Conservation (phyloP, 164 flowering plant genomes). For the Nymphaea thermarum region DNA sequence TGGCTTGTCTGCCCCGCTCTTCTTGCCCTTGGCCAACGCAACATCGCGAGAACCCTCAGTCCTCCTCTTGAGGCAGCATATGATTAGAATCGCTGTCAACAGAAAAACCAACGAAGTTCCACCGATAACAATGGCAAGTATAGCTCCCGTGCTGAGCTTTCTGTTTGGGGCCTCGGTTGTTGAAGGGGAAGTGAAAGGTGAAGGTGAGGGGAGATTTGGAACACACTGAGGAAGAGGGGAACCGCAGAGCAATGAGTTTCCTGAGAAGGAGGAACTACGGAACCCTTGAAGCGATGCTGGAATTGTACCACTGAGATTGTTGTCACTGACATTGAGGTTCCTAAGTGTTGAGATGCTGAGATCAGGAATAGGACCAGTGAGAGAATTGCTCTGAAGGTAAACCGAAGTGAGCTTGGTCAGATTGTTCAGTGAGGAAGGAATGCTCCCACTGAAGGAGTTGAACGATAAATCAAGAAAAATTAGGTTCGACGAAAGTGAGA, state of each 20-base stretch:
- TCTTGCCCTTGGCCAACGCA: slow-evolving; percentile 26
- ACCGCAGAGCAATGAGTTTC: slow-evolving; percentile 59
- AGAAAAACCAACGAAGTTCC: slow-evolving; percentile 30
- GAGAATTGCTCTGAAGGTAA: slow-evolving; percentile 42
- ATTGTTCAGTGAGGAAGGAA: slow-evolving; percentile 44
- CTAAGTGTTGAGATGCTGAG: slow-evolving; percentile 30
- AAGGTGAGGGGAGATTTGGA: slow-evolving; percentile 19
- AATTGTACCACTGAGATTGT: slow-evolving; percentile 48
- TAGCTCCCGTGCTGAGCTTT: slow-evolving; percentile 29
- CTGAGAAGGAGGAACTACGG: slow-evolving; percentile 44
- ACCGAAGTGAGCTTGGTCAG: slow-evolving; percentile 36
- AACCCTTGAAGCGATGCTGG: slow-evolving; percentile 38
- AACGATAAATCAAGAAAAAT: slow-evolving; percentile 62
- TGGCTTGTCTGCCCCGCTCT: slow-evolving; percentile 38
- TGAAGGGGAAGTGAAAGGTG: slow-evolving; percentile 13
- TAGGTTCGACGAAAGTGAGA: slow-evolving; percentile 34
- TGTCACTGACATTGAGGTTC: slow-evolving; percentile 44
- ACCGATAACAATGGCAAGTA: slow-evolving; percentile 51
- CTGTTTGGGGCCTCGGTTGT: slow-evolving; percentile 11
- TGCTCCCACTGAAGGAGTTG: slow-evolving; percentile 55
- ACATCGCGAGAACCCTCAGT: slow-evolving; percentile 14
- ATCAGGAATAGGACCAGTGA: slow-evolving; percentile 49
- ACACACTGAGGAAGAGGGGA: slow-evolving; percentile 46
- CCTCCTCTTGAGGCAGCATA: slow-evolving; percentile 31
- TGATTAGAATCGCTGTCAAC: slow-evolving; percentile 14